Conservation (phyloP, 2,329 filamentous ascomycete genomes). For the Monilinia fructigena region DNA sequence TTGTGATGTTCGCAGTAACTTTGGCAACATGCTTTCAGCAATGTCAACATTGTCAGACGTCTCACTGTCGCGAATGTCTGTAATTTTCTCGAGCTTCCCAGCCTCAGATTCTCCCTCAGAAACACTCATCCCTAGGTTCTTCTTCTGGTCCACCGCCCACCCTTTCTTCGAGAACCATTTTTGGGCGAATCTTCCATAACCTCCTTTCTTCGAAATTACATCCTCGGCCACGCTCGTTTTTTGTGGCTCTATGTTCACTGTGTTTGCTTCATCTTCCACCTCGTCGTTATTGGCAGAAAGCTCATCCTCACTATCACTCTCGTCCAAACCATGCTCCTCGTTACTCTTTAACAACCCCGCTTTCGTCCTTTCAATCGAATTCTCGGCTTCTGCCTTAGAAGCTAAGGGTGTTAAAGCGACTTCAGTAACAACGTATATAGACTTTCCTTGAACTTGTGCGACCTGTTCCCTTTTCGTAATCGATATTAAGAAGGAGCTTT, state of each 20-base stretch:
- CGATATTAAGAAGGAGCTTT: slow-evolving; percentile 78
- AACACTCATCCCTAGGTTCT: slow-evolving; percentile 64
- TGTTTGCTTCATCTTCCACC: slow-evolving; percentile 44
- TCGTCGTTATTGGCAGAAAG: slow-evolving; percentile 44
- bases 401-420: slow-evolving; percentile 87
- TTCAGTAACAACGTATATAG: slow-evolving; percentile 84
- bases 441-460: slow-evolving; percentile 76
- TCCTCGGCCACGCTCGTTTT: slow-evolving; percentile 70
- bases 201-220: slow-evolving; percentile 78
- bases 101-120: neutral
- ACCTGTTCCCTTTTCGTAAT: slow-evolving; percentile 87
- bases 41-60: slow-evolving; percentile 24
- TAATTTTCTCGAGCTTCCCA: neutral
- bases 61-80: neutral
- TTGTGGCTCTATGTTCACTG: slow-evolving; percentile 24
- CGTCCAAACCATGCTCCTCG: slow-evolving; percentile 36
- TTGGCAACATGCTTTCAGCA: slow-evolving; percentile 62
- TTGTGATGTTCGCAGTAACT: slow-evolving; percentile 78
- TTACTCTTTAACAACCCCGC: slow-evolving; percentile 45
- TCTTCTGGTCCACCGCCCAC: slow-evolving; percentile 71
- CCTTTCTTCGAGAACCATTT: slow-evolving; percentile 88
- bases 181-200: slow-evolving; percentile 85
- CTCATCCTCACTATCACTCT: slow-evolving; percentile 49
- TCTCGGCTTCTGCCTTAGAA: slow-evolving; percentile 70
- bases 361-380: slow-evolving; percentile 65